phyloP scores from a whole-genome alignment of 768 basidiomycete species.

The Mycena rosella region DNA sequence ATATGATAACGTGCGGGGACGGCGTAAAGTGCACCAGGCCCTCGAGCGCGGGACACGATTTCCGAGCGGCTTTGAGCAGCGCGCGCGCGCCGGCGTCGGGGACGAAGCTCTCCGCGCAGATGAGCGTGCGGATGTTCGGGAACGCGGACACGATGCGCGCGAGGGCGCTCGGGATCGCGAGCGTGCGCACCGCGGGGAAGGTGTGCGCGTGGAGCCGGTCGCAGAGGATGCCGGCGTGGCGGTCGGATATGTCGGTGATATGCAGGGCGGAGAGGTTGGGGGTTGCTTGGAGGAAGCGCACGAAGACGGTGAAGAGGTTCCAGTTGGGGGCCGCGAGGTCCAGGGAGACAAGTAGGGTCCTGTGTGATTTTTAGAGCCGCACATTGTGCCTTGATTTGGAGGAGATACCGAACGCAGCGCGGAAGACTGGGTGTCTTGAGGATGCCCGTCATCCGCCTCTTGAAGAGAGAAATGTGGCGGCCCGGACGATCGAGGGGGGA shows the following conservation, averaged over 20 bases:
- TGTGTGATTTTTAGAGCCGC: not conserved
- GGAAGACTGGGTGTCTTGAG: constrained; percentile 23
- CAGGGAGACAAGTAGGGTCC: constrained; percentile 15
- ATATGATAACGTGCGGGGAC: constrained; percentile 2
- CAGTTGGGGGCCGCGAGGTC: not conserved
- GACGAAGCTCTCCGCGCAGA: constrained; percentile 12
- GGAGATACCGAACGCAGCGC: constrained; percentile 17
- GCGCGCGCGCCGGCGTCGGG: not conserved
- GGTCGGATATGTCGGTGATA: constrained; percentile 15
- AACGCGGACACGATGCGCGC: constrained; percentile 2
- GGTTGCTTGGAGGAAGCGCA: constrained; percentile 18
- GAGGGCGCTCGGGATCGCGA: constrained; percentile 16
- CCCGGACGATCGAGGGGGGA: not conserved
- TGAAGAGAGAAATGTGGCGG: not conserved
- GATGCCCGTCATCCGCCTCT: constrained; percentile 20
- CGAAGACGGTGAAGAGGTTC: constrained; percentile 13
- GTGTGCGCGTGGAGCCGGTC: not conserved
- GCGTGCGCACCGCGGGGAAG: constrained; percentile 3
- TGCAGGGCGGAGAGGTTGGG: constrained; percentile 16
- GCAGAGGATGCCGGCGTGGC: not conserved
- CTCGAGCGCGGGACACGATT: constrained; percentile 13
- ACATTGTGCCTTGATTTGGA: no score
- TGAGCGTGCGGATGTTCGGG: constrained; percentile 8
- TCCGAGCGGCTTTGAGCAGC: constrained; percentile 1
- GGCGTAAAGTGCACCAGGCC: constrained; percentile 13